phyloP scores from a whole-genome alignment of 176 grass and related monocot species.

The Cocos nucifera region DNA sequence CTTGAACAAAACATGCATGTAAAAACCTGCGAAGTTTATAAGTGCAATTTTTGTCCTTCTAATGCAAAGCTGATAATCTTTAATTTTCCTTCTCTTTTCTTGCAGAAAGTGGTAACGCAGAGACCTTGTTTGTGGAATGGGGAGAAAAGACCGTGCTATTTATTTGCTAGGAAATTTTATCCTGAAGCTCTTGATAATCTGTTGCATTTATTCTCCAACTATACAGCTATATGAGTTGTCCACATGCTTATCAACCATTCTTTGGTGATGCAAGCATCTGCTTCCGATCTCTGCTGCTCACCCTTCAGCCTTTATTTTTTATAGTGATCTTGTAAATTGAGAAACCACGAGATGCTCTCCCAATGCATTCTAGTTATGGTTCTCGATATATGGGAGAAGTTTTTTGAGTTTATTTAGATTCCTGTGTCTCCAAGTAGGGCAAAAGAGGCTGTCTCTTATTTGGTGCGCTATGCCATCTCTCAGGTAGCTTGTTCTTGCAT shows the following conservation, averaged over 20 bases:
- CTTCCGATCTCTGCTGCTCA: background rate
- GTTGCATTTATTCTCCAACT: slow-evolving; percentile 45
- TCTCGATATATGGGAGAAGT: no score
- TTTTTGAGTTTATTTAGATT: slow-evolving; percentile 20
- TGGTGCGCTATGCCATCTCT: slow-evolving; percentile 33
- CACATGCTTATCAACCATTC: background rate
- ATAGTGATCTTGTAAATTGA: slow-evolving; percentile 37
- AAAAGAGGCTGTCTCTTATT: slow-evolving; percentile 27
- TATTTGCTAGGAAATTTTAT: slow-evolving; percentile 69
- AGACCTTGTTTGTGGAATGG: slow-evolving; percentile 66
- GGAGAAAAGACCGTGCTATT: slow-evolving; percentile 48
- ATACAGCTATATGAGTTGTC: slow-evolving; percentile 36
- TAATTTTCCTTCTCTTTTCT: background rate
- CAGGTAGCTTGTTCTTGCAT: slow-evolving; percentile 7
- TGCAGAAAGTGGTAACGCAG: slow-evolving; percentile 44
- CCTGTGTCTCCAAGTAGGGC: slow-evolving; percentile 24
- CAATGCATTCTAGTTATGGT: no score
- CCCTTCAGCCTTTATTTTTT: slow-evolving; percentile 22
- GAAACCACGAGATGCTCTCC: slow-evolving; percentile 34
- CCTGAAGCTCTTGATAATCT: slow-evolving; percentile 53
- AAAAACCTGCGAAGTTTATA: no score
- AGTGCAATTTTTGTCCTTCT: no score
- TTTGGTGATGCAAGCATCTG: background rate
- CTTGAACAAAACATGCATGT: no score
- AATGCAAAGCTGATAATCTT: background rate